Percentiles rank a stretch among this genome's conserved stretches.
phyloP scores from a whole-genome alignment of 371 early-diverging fungal species.

The Coemansia sp. region DNA sequence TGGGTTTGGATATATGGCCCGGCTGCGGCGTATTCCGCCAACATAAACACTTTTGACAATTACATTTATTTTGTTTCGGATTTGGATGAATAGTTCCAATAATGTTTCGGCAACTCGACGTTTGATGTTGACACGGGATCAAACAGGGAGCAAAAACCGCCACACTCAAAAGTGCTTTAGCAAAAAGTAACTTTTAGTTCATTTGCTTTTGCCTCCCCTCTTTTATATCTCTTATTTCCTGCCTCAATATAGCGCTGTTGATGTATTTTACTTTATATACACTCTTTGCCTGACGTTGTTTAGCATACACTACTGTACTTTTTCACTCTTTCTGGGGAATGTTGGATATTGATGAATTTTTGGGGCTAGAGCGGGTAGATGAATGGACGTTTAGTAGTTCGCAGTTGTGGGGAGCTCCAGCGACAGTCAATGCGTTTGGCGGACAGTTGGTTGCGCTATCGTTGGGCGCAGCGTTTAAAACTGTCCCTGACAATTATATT shows the following conservation, averaged over 20 bases:
- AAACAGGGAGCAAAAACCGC: neutral
- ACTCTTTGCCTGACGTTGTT: neutral
- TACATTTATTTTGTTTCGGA: neutral
- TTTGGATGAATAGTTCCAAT: neutral
- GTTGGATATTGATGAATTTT: slow-evolving; percentile 13
- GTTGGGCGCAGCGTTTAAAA: slow-evolving; percentile 24
- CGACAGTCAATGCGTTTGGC: slow-evolving; percentile 9
- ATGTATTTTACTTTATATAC: neutral
- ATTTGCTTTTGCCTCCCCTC: neutral
- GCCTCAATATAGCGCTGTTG: neutral
- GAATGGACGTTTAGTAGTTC: neutral
- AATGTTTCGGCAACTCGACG: neutral
- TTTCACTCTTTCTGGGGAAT: neutral
- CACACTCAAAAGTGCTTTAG: neutral
- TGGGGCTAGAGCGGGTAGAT: slow-evolving; percentile 10
- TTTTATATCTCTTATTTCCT: neutral
- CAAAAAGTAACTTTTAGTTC: neutral
- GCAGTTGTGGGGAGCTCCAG: slow-evolving; percentile 16
- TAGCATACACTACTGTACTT: neutral
- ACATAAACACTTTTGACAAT: neutral
- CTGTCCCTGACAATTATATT: slow-evolving; percentile 8
- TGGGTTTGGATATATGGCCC: neutral
- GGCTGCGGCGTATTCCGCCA: neutral
- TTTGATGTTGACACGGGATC: neutral
- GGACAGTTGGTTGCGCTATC: slow-evolving; percentile 24